phyloP scores from a whole-genome alignment of 2,329 filamentous ascomycete species.

The Colletotrichum noveboracense region DNA sequence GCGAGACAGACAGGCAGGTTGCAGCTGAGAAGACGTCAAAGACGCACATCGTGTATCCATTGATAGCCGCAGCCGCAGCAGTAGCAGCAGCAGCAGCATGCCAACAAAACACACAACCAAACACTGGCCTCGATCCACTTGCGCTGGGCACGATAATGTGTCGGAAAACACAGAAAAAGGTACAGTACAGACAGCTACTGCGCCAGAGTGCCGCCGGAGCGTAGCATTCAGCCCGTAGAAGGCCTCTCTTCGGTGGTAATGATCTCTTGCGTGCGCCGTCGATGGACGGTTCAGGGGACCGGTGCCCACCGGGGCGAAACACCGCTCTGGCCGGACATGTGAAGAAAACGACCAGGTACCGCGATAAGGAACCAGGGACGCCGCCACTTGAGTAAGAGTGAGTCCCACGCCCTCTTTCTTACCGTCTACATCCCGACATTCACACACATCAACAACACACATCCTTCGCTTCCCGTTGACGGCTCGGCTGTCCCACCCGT shows the following conservation, averaged over 20 bases:
- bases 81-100: background rate
- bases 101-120: background rate
- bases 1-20: background rate
- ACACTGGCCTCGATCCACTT: background rate
- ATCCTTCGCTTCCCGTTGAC: background rate
- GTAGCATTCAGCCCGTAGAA: background rate
- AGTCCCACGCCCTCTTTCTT: background rate
- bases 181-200: background rate
- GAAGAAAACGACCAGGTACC: background rate
- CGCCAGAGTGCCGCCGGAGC: background rate
- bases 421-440: background rate
- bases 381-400: background rate
- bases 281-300: background rate
- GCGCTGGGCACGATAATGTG: constrained; percentile 12
- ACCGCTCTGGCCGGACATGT: constrained; percentile 14
- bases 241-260: background rate
- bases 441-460: background rate
- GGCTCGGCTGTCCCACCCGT: background rate
- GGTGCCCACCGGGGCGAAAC: constrained; percentile 15
- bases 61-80: background rate
- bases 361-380: background rate
- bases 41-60: background rate
- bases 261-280: background rate
- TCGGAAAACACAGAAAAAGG: background rate
- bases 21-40: background rate